Base-by-base conservation (phyloP, 495 filamentous ascomycete species). In the Penicillium cosmopolitanum region DNA sequence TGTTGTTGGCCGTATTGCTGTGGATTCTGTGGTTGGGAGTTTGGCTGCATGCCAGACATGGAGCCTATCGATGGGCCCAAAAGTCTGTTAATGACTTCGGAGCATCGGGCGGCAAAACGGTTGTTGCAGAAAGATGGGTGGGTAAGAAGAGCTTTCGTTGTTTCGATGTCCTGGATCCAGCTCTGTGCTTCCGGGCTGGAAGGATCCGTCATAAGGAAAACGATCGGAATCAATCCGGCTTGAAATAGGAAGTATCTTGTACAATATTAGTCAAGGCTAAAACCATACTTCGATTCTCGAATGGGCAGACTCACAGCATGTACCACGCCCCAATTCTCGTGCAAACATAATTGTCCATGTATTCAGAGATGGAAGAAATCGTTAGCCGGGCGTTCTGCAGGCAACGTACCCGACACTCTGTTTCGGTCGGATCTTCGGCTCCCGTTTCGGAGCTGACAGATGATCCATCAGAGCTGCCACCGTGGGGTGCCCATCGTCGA, bases 161-260 rank as follows among this genome's bases (percentile, higher is more conserved):
- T 72, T 65, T 76, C 73, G 28, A 82, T 74, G 47, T 81, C 79
- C 46, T 77, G 73, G 16, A 78, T 66, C 80, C 80, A 82, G 36
- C 61, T 60, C 7, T 70, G 62, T 10, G 79, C 77, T 19, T 77
- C 75, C 13, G 77, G 67, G 43, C 73, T 77, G 13, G 71, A 71
- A 0, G 80, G 76, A 42, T 80, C 76, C 11, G 74, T 82, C 71
- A 79, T 79, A 19, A 84, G 68, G 47, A 80, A 75, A 46, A 84
- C 76, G 42, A 79, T 71, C 1, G 81, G 81, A 34, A 84, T 82
- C 0, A 84, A 57, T 12, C 70, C 78, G 16, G 81, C 80, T 69
- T 84, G 81, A 68, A 84, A 84, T 18, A 84, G 76, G 63, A 83
- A 84, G 59, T 84, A 82, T 8, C 76, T 78, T 51, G 47, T 28